Evolutionary conservation across 345 rosid species (phyloP).

Genomic region (Moricandia moricandioides): DNA sequence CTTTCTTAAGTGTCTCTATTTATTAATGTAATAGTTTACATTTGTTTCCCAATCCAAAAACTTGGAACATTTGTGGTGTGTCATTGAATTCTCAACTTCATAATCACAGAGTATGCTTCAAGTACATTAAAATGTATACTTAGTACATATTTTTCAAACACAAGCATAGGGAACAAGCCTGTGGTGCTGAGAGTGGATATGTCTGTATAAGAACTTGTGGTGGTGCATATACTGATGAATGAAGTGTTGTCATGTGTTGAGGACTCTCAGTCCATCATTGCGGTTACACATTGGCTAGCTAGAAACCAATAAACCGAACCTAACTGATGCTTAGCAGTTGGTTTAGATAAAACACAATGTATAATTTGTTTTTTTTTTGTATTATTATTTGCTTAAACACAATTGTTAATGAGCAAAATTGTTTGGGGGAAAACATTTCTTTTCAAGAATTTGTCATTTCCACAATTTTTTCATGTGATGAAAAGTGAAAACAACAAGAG

Average conservation of each 20-base stretch:
- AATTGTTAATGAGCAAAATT: background rate
- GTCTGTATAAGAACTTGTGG: conserved; percentile 74
- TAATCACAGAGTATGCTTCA: background rate
- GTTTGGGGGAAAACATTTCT: background rate
- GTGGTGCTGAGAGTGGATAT: conserved; percentile 73
- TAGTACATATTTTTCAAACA: no score
- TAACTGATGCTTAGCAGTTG: background rate
- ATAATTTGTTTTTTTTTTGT: background rate
- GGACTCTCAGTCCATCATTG: conserved; percentile 50
- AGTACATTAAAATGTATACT: background rate
- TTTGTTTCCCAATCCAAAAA: conserved; percentile 22
- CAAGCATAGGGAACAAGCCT: conserved; percentile 74
- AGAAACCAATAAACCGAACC: conserved; percentile 31
- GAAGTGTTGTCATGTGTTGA: conserved; percentile 78
- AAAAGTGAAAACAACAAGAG: conserved; percentile 2
- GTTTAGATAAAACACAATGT: background rate
- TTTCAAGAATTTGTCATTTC: background rate
- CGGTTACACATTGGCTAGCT: conserved; percentile 57
- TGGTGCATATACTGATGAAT: conserved; percentile 80
- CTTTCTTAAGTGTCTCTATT: conserved; percentile 11
- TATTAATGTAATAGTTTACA: conserved; percentile 25
- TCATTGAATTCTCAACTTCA: conserved; percentile 20
- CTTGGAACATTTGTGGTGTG: conserved; percentile 26
- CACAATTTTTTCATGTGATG: background rate
- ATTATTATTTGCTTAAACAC: background rate